Evolutionary conservation across 2,329 filamentous ascomycete species (phyloP).

Genomic region (Myriosclerotinia scirpicola): DNA sequence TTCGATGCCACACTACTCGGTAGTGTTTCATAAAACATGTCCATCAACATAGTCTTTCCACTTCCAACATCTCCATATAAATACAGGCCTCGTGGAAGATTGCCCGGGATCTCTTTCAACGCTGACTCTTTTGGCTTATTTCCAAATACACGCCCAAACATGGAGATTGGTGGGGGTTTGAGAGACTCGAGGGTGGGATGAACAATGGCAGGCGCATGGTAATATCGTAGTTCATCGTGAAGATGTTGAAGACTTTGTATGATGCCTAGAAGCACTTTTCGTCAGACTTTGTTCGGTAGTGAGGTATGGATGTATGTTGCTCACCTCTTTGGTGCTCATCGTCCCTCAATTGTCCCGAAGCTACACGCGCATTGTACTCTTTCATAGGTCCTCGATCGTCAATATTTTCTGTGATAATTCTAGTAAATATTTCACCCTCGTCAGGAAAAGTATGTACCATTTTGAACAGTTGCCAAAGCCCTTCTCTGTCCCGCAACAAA

Average conservation of each 20-base stretch:
- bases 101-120: slow-evolving; percentile 59
- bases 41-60: slow-evolving; percentile 99
- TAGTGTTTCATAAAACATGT: slow-evolving; percentile 92
- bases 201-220: slow-evolving; percentile 70
- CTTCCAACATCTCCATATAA: slow-evolving; percentile 96
- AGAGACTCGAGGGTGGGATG: slow-evolving; percentile 75
- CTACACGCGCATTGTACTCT: slow-evolving; percentile 84
- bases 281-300: slow-evolving; percentile 12
- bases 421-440: neutral
- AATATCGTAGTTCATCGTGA: slow-evolving; percentile 75
- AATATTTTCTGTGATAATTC: slow-evolving; percentile 30
- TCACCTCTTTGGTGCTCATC: slow-evolving; percentile 88
- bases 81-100: slow-evolving; percentile 85
- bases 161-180: slow-evolving; percentile 52
- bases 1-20: slow-evolving; percentile 77
- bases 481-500: slow-evolving; percentile 38
- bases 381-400: slow-evolving; percentile 65
- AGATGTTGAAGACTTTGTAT: slow-evolving; percentile 87
- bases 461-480: slow-evolving; percentile 36
- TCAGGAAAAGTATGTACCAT: slow-evolving; percentile 30
- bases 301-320: slow-evolving; percentile 27
- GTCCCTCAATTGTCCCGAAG: slow-evolving; percentile 71
- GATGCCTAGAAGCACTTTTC: slow-evolving; percentile 58
- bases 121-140: slow-evolving; percentile 42
- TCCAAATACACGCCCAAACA: slow-evolving; percentile 64